Conservation (phyloP, 225 moss, liverwort and hornwort species). For the Marchantia paleacea region DNA sequence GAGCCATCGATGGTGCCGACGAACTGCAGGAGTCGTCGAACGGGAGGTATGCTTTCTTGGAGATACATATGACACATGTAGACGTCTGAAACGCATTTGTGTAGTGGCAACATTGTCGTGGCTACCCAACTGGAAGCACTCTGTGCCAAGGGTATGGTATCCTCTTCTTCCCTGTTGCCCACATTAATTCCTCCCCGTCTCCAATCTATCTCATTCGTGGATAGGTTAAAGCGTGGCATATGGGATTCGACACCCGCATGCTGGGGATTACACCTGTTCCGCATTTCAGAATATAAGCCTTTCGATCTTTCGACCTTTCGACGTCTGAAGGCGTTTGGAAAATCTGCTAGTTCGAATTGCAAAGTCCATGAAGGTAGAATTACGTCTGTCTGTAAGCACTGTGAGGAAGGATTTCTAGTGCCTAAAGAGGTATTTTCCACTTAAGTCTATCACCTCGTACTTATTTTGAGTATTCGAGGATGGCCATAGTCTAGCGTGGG, state of each 20-base stretch:
- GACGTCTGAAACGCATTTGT: background rate
- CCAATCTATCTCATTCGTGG: background rate
- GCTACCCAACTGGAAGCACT: conserved; percentile 31
- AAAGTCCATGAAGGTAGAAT: background rate
- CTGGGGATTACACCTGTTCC: conserved; percentile 4
- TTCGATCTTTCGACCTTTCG: background rate
- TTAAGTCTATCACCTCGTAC: conserved; percentile 18
- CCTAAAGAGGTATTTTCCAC: background rate
- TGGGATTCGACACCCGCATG: conserved; percentile 33
- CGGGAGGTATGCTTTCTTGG: too few species aligned
- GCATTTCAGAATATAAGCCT: background rate
- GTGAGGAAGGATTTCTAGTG: background rate
- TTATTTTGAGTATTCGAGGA: conserved; percentile 5
- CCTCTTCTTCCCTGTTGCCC: conserved; percentile 40
- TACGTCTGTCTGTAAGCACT: background rate
- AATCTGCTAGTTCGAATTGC: background rate
- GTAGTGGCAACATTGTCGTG: conserved; percentile 34
- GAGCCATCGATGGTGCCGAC: too few species aligned
- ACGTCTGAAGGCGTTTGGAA: too few species aligned
- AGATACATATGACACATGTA: too few species aligned
- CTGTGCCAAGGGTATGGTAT: conserved; percentile 28
- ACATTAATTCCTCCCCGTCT: conserved; percentile 7
- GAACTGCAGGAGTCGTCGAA: too few species aligned
- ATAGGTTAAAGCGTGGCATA: conserved; percentile 2
- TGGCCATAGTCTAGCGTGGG: too few species aligned